These are phyloP conservation scores for Cucurbita moschata DNA, from an alignment of 306 rosid species.

Conservation along the genomic window DNA sequence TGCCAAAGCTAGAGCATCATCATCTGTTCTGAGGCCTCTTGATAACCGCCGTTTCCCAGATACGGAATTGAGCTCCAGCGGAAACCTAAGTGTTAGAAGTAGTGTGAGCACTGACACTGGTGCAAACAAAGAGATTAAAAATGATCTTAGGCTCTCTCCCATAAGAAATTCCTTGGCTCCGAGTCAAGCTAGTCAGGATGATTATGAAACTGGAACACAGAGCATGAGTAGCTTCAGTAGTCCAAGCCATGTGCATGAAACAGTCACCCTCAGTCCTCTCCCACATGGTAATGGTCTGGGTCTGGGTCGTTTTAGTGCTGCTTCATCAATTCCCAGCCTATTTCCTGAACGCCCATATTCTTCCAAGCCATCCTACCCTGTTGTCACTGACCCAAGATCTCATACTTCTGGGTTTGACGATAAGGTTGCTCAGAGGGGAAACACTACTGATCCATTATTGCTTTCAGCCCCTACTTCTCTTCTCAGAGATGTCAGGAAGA, in stretches of 20 bases:
- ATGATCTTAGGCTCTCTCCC: constrained; percentile 53
- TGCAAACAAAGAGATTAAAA: constrained; percentile 51
- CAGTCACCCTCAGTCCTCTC: constrained; percentile 82
- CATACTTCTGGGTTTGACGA: constrained; percentile 54
- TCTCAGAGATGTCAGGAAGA: constrained; percentile 73
- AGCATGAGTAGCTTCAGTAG: constrained; percentile 95
- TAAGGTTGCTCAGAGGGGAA: constrained; percentile 40
- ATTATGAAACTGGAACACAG: constrained; percentile 85
- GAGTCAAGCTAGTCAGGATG: constrained; percentile 84
- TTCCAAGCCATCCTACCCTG: constrained; percentile 42
- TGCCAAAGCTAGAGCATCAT: constrained; percentile 95
- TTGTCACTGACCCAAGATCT: constrained; percentile 29
- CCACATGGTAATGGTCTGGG: constrained; percentile 59
- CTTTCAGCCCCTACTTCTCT: constrained; percentile 63
- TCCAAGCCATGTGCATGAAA: constrained; percentile 78
- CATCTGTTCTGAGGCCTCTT: constrained; percentile 78
- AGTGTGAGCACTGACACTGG: constrained; percentile 72
- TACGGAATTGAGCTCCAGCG: constrained; percentile 68
- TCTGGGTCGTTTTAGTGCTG: constrained; percentile 52
- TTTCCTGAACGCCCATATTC: constrained; percentile 44
- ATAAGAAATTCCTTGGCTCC: constrained; percentile 57
- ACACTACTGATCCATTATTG: constrained; percentile 40
- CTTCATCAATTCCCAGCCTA: constrained; percentile 37
- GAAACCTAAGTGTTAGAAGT: constrained; percentile 79
- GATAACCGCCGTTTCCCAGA: constrained; percentile 49